Evolutionary conservation across 2,329 filamentous ascomycete genomes (phyloP).

Genomic region (Coniochaeta ligniaria): DNA sequence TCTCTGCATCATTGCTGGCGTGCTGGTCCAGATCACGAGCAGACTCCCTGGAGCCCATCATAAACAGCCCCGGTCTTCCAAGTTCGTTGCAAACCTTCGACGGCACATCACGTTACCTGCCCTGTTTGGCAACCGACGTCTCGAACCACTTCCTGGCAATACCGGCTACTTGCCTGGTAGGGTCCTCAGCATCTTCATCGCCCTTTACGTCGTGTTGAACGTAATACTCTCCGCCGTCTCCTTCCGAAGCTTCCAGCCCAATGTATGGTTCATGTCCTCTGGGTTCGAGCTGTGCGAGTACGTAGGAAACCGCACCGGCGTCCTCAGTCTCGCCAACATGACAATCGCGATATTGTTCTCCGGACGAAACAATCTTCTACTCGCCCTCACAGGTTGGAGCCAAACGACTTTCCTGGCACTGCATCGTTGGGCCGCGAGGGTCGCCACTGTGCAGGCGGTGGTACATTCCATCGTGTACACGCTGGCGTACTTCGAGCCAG

Average conservation of each 20-base stretch:
- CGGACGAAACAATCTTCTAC: conserved; percentile 25
- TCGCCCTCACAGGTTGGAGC: conserved; percentile 28
- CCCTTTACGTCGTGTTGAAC: conserved; percentile 24
- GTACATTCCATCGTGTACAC: conserved; percentile 24
- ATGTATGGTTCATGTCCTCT: conserved; percentile 16
- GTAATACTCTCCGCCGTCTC: conserved; percentile 22
- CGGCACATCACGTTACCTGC: conserved; percentile 21
- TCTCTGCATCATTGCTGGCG: background rate
- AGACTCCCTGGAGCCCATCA: background rate
- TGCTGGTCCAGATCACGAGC: background rate
- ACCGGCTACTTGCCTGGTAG: conserved; percentile 24
- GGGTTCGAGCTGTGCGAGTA: conserved; percentile 9
- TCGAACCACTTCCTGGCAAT: conserved; percentile 18
- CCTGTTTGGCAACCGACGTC: conserved; percentile 21
- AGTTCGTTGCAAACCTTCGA: conserved; percentile 17
- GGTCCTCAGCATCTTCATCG: conserved; percentile 26
- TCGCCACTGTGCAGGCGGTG: conserved; percentile 15
- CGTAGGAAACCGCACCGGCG: conserved; percentile 19
- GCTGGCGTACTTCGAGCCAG: conserved; percentile 16
- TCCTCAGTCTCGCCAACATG: conserved; percentile 24
- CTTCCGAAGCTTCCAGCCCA: conserved; percentile 19
- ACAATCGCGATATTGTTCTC: conserved; percentile 25
- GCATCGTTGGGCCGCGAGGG: conserved; percentile 26
- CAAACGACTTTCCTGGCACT: conserved; percentile 26
- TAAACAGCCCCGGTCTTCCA: conserved; percentile 13